Base-by-base conservation (phyloP, 1,284 basidiomycete species). In the Trametes sp. region DNA sequence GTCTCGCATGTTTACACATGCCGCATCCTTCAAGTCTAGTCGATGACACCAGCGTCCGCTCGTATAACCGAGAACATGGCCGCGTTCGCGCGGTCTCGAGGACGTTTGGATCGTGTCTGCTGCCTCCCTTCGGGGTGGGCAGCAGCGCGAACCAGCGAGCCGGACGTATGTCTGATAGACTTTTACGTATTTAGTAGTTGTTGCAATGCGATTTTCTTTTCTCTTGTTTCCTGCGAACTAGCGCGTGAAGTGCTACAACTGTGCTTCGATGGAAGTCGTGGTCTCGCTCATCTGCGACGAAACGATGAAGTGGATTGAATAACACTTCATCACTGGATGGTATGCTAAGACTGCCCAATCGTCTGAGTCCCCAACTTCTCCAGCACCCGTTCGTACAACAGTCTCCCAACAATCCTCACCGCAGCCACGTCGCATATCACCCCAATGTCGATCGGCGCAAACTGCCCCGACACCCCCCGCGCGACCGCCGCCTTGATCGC, bases 1-100 rank as follows among this genome's bases (percentile, higher is more conserved):
- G 87, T 90, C 87, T 89, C 86, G 89, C 89, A 90, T 90, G 88
- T 90, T 88, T 89, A 90, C 83, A 84, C 87, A 88, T 90, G 88
- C 88, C 88, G 77, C 86, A 87, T 86, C 82, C 83, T 88, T 88
- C 84, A 84, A 84, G 84, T 90, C 86, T 88, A 87, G 80, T 88
- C 83, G 89, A 91, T 91, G 89, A 90, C 81, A 77, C 54, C 60
- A 72, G 83, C 87, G 81, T 82, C 84, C 83, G 72, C 87, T 88
- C 87, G 88, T 90, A 80, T 76, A 78, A 89, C 89, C 78, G 89
- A 90, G 89, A 89, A 90, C 87, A 90, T 81, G 82, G 77, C 81
- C 74, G 67, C 62, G 62, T 73, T 67, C 69, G 45, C 70, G 63
- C 72, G 74, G 82, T 83, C 82, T 90, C 88, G 88, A 90, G 84